Conservation (phyloP, 768 basidiomycete genomes). For the Auricularia sp. region DNA sequence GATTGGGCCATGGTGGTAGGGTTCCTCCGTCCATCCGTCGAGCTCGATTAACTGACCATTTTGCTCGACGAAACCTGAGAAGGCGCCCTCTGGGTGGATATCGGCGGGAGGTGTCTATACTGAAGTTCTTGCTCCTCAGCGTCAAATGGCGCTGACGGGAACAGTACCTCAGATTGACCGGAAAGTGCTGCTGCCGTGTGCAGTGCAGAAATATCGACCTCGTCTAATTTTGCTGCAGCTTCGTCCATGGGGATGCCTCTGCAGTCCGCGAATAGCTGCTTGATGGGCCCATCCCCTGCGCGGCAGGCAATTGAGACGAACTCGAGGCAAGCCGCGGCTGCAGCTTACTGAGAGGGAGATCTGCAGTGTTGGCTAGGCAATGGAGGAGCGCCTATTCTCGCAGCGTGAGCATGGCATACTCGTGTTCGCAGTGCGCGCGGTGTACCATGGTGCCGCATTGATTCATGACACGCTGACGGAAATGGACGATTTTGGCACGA, state of each 20-base stretch:
- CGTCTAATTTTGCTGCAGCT: background rate
- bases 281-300: background rate
- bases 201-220: background rate
- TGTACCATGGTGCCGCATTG: constrained; percentile 4
- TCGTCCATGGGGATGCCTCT: background rate
- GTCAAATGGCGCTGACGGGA: background rate
- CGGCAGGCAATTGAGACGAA: background rate
- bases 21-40: constrained; percentile 1
- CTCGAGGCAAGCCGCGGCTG: background rate
- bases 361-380: constrained; percentile 1
- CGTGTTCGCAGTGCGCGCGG: background rate
- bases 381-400: constrained; percentile 2
- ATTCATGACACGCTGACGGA: constrained; percentile 1
- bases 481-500: background rate
- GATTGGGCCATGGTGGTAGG: background rate
- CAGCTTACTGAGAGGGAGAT: constrained; percentile 1
- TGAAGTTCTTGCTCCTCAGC: background rate
- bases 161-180: constrained; percentile 2
- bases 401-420: background rate
- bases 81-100: background rate
- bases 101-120: background rate
- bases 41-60: constrained; percentile 3
- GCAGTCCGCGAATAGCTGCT: background rate
- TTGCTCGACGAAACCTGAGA: background rate
- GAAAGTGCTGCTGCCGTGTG: background rate